A percentile compares a stretch with the other conserved stretches of the same genome.
phyloP scores from a whole-genome alignment of 2,329 filamentous ascomycete genomes.

The Fusarium neocosmosporiellum region DNA sequence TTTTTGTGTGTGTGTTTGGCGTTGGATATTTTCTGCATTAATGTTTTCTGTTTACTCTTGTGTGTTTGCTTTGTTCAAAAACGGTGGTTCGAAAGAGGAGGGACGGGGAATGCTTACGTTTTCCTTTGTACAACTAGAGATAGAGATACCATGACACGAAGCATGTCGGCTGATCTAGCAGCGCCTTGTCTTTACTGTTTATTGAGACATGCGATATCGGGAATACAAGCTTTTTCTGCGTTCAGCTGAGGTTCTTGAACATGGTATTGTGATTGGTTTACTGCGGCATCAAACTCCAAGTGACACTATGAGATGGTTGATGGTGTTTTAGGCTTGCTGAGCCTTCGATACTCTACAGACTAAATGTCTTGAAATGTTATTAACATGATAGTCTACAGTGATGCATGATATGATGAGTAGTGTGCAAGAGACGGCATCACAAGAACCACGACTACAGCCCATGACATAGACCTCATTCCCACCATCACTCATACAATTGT shows the following conservation, averaged over 20 bases:
- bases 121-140: constrained; percentile 45
- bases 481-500: constrained; percentile 38
- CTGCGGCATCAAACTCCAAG: no score
- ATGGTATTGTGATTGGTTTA: neutral
- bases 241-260: neutral
- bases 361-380: neutral
- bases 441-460: constrained; percentile 8
- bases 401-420: constrained; percentile 25
- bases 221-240: neutral
- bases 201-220: constrained; percentile 8
- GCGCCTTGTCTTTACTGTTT: constrained; percentile 15
- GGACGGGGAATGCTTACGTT: constrained; percentile 16
- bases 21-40: constrained; percentile 22
- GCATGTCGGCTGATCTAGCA: constrained; percentile 28
- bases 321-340: neutral
- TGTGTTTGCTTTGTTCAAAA: constrained; percentile 24
- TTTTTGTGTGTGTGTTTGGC: constrained; percentile 4
- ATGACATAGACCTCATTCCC: constrained; percentile 13
- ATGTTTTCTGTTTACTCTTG: constrained; percentile 20
- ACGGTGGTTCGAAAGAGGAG: constrained; percentile 25
- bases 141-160: constrained; percentile 41
- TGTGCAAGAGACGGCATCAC: constrained; percentile 9
- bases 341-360: neutral
- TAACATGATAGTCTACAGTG: constrained; percentile 28
- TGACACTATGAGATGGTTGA: no score